A percentile compares a stretch with the other conserved stretches of the same genome.
phyloP scores from a whole-genome alignment of 1,284 basidiomycete species.

The Sphaerobolus stellatus region DNA sequence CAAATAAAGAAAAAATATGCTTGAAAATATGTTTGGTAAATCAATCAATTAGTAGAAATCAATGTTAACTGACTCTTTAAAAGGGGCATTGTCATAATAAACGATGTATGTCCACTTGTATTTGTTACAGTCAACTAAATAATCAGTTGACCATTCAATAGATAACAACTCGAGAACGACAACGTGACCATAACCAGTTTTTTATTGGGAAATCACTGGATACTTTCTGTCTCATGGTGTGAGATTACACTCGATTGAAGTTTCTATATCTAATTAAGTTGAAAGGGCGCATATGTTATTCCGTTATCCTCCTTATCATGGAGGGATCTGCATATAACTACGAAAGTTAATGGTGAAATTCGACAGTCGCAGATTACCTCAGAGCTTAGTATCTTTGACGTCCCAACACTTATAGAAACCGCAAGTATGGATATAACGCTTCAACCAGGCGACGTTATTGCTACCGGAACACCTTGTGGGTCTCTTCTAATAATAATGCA shows the following conservation, averaged over 20 bases:
- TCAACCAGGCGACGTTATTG: constrained; percentile 31
- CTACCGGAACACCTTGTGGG: constrained; percentile 26
- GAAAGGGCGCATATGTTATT: constrained; percentile 7
- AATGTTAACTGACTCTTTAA: background rate
- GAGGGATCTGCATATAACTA: constrained; percentile 23
- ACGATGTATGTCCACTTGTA: constrained; percentile 19
- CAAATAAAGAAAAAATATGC: constrained; percentile 31
- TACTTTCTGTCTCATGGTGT: constrained; percentile 36
- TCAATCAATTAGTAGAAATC: background rate
- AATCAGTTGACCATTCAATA: background rate
- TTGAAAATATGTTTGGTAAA: constrained; percentile 31
- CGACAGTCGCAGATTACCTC: constrained; percentile 29
- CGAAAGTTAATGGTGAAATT: constrained; percentile 30
- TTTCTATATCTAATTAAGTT: background rate
- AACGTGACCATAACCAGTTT: constrained; percentile 34
- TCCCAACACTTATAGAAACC: constrained; percentile 33
- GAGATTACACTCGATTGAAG: background rate
- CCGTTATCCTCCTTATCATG: constrained; percentile 9
- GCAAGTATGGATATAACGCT: constrained; percentile 31
- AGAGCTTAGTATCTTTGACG: constrained; percentile 34
- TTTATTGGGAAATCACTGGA: constrained; percentile 36
- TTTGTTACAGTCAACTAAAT: constrained; percentile 2
- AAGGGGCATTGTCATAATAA: constrained; percentile 27
- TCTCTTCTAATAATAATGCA: background rate
- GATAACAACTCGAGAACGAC: constrained; percentile 28